These are phyloP conservation scores for Podila minutissima DNA, from an alignment of 192 early-diverging fungal genomes.

Conservation along the genomic window DNA sequence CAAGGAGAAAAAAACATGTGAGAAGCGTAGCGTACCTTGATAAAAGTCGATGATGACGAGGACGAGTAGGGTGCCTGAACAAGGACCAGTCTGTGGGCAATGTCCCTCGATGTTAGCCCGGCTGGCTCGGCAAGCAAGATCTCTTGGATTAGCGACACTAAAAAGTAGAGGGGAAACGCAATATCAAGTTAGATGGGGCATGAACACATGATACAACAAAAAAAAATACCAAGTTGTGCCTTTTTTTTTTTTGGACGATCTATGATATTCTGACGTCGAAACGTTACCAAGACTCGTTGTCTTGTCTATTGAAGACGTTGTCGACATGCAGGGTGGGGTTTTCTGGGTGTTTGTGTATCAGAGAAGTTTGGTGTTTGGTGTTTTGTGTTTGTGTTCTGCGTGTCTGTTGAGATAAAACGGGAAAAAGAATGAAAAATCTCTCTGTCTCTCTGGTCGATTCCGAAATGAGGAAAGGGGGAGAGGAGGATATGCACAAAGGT, in stretches of 20 bases:
- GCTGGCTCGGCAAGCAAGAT: slow-evolving; percentile 29
- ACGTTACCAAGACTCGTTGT: slow-evolving; percentile 47
- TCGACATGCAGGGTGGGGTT: slow-evolving; percentile 33
- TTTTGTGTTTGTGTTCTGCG: not conserved
- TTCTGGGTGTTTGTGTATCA: not conserved
- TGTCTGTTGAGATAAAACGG: not conserved
- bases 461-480: not conserved
- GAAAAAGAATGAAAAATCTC: not conserved
- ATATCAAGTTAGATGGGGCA: not conserved
- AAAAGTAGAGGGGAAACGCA: not conserved
- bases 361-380: not conserved
- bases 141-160: slow-evolving; percentile 45
- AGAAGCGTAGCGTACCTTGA: slow-evolving; percentile 25
- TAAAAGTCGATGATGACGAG: slow-evolving; percentile 25
- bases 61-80: slow-evolving; percentile 47
- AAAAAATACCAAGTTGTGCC: not conserved
- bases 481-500: not conserved
- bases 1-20: not conserved
- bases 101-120: slow-evolving; percentile 43
- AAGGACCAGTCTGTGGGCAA: slow-evolving; percentile 36
- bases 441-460: too few relatives aligned
- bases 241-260: not conserved
- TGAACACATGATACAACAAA: slow-evolving; percentile 1
- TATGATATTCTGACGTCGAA: not conserved
- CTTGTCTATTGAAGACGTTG: slow-evolving; percentile 42